phyloP scores from a whole-genome alignment of 228 moss, liverwort and hornwort genomes.

The Sphagnum magellanicum region DNA sequence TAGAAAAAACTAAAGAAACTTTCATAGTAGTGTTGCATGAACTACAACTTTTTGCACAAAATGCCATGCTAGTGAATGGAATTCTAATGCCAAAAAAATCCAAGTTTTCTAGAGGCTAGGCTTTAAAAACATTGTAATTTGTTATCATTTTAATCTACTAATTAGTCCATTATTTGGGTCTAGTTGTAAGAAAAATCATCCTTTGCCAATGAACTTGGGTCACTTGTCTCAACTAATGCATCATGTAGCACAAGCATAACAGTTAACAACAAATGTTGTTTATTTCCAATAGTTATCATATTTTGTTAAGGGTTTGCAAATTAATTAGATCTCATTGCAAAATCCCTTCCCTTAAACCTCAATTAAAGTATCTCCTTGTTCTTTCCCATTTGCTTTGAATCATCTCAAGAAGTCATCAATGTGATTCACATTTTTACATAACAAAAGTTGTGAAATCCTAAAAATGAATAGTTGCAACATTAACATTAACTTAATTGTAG shows the following conservation, averaged over 20 bases:
- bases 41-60: constrained; percentile 38
- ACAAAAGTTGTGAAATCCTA: too few relatives aligned
- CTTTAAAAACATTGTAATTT: constrained; percentile 38
- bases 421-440: too few relatives aligned
- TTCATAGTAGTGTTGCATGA: constrained; percentile 29
- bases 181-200: constrained; percentile 13
- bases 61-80: constrained; percentile 20
- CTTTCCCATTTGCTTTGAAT: too few relatives aligned
- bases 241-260: constrained; percentile 30
- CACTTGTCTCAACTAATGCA: constrained; percentile 20
- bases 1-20: constrained; percentile 29
- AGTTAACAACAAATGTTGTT: constrained; percentile 33
- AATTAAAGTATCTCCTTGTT: too few relatives aligned
- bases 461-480: too few relatives aligned
- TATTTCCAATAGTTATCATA: constrained; percentile 45
- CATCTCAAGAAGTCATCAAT: too few relatives aligned
- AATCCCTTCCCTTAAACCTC: too few relatives aligned
- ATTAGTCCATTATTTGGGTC: constrained; percentile 22
- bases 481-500: too few relatives aligned
- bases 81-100: constrained; percentile 28
- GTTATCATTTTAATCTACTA: constrained; percentile 35
- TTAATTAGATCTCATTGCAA: constrained; percentile 32
- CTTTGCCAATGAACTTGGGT: constrained; percentile 10
- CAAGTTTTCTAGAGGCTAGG: constrained; percentile 23
- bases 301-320: constrained; percentile 44